A percentile compares a stretch with the other conserved stretches of the same genome.
Conservation (phyloP, 441 rosid species). For the Arabidopsis hybrid region DNA sequence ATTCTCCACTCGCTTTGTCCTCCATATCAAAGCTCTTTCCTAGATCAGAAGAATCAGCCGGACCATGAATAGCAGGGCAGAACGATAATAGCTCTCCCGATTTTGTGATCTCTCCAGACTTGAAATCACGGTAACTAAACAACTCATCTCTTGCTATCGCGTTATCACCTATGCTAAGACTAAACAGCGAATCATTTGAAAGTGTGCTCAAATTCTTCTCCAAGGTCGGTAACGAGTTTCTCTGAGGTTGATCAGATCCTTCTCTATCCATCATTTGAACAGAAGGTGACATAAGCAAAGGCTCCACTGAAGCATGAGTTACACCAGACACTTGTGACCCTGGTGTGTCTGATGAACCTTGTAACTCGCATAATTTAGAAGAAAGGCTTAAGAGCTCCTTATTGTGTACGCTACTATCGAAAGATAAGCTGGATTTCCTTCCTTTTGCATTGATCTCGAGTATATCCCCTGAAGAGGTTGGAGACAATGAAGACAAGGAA, state of each 20-base stretch:
- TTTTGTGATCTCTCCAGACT: constrained; percentile 47
- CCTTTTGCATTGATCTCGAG: constrained; percentile 36
- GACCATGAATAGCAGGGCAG: constrained; percentile 45
- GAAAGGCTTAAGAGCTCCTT: constrained; percentile 28
- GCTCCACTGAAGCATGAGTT: constrained; percentile 42
- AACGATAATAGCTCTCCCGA: constrained; percentile 53
- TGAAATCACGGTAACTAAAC: constrained; percentile 38
- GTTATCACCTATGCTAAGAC: constrained; percentile 63
- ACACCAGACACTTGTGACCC: constrained; percentile 51
- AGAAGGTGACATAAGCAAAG: constrained; percentile 40
- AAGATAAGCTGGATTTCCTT: constrained; percentile 24
- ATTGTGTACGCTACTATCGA: constrained; percentile 34
- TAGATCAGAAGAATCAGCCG: constrained; percentile 35
- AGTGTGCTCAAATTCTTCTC: constrained; percentile 64
- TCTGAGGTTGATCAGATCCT: constrained; percentile 52
- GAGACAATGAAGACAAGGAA: constrained; percentile 38
- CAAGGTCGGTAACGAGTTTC: constrained; percentile 61
- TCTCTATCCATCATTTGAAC: constrained; percentile 74
- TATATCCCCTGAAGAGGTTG: constrained; percentile 49
- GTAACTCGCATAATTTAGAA: constrained; percentile 38
- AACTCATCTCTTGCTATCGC: constrained; percentile 58
- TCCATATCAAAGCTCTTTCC: constrained; percentile 38
- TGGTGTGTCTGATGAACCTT: constrained; percentile 41
- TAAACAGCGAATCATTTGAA: constrained; percentile 88
- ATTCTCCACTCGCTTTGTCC: constrained; percentile 37